Conservation (phyloP, 192 early-diverging fungal genomes). For the Coemansia sp. region DNA sequence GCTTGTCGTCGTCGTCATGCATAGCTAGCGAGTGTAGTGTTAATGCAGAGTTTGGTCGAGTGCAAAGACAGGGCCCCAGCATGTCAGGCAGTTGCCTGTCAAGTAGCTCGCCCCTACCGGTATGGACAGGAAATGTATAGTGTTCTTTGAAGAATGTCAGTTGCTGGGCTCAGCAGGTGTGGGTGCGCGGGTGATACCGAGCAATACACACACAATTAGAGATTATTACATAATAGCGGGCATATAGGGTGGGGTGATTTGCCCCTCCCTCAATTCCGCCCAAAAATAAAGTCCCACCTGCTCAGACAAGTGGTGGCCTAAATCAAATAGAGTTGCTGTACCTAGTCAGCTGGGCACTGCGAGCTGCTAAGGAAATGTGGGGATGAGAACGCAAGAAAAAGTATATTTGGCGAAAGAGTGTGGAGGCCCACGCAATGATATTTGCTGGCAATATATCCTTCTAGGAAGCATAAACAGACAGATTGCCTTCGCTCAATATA, state of each 20-base stretch:
- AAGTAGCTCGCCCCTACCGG: neutral
- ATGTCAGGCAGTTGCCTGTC: neutral
- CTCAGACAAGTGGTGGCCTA: neutral
- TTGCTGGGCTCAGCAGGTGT: neutral
- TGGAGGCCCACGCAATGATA: neutral
- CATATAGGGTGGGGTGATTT: neutral
- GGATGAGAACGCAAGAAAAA: neutral
- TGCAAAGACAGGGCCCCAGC: neutral
- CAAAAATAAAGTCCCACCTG: neutral
- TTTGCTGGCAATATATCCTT: neutral
- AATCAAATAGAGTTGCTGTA: neutral
- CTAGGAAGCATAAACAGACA: neutral
- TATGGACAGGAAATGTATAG: neutral
- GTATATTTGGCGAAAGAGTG: neutral
- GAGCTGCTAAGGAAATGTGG: slow-evolving; percentile 3
- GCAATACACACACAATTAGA: slow-evolving; percentile 1
- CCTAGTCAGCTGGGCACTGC: slow-evolving; percentile 5
- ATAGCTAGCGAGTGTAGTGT: neutral
- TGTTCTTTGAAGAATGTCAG: neutral
- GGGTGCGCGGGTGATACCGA: neutral
- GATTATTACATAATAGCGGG: neutral
- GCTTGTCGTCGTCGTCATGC: neutral
- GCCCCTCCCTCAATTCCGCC: neutral
- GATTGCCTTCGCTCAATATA: neutral
- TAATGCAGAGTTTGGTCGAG: neutral